Evolutionary conservation across 2,329 filamentous ascomycete genomes (phyloP).

Genomic region (Chaetomium sp.): DNA sequence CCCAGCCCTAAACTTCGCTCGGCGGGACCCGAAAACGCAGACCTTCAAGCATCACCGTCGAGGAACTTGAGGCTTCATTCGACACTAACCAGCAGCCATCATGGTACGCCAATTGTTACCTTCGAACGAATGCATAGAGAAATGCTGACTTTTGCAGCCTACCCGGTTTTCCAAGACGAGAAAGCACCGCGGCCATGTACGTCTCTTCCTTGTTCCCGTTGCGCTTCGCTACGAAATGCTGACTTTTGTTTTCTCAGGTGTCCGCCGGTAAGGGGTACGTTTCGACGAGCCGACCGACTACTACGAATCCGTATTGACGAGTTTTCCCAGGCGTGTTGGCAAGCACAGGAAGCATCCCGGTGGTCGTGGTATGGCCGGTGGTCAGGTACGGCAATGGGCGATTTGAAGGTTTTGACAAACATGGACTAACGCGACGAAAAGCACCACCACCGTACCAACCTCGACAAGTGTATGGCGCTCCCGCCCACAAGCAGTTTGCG

Average conservation of each 20-base stretch:
- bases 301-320: slow-evolving; percentile 19
- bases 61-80: slow-evolving; percentile 23
- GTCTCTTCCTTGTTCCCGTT: slow-evolving; percentile 15
- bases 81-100: slow-evolving; percentile 24
- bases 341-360: slow-evolving; percentile 93
- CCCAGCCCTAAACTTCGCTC: slow-evolving; percentile 25
- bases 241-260: slow-evolving; percentile 57
- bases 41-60: slow-evolving; percentile 24
- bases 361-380: slow-evolving; percentile 89
- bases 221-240: slow-evolving; percentile 22
- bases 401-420: slow-evolving; percentile 9
- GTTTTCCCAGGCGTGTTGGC: slow-evolving; percentile 62
- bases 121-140: not conserved
- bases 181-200: slow-evolving; percentile 59
- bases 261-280: slow-evolving; percentile 79
- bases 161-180: slow-evolving; percentile 69
- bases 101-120: slow-evolving; percentile 22
- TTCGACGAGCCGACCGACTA: slow-evolving; percentile 17
- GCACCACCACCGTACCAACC: slow-evolving; percentile 94
- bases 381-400: slow-evolving; percentile 47
- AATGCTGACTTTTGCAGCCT: slow-evolving; percentile 41
- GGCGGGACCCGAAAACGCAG: slow-evolving; percentile 20
- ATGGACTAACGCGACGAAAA: slow-evolving; percentile 21
- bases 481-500: slow-evolving; percentile 16
- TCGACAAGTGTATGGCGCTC: slow-evolving; percentile 62